Evolutionary conservation across 345 rosid species (phyloP).

Genomic region (Hibiscus mutabilis): DNA sequence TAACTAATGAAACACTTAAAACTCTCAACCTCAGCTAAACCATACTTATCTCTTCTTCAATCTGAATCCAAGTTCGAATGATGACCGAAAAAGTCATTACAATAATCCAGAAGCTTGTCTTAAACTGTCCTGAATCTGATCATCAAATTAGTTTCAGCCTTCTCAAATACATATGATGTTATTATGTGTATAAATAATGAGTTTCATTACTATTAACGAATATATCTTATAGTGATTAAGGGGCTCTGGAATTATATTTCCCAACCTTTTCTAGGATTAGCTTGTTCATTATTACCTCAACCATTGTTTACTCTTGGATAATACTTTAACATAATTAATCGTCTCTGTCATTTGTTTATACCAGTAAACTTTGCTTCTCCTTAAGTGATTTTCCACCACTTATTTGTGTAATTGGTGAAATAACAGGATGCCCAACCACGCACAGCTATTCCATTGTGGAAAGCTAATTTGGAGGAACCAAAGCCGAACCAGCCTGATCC

Average conservation of each 20-base stretch:
- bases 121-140: constrained; percentile 2
- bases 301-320: no score
- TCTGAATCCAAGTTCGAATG: background rate
- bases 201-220: background rate
- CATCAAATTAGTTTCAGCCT: background rate
- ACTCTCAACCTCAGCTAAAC: background rate
- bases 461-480: constrained; percentile 76
- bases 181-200: background rate
- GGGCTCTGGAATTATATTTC: no score
- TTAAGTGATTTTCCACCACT: background rate
- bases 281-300: no score
- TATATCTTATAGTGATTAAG: no score
- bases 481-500: constrained; percentile 66
- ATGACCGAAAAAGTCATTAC: background rate
- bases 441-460: constrained; percentile 68
- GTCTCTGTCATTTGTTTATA: no score
- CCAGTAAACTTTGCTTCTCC: background rate
- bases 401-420: constrained; percentile 13
- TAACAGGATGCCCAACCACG: constrained; percentile 90
- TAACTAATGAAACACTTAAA: background rate
- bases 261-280: no score
- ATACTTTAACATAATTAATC: no score
- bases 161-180: background rate
- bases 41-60: background rate
- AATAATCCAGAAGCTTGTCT: background rate